Evolutionary conservation across 768 basidiomycete species (phyloP).

Genomic region (Lactarius deliciosus): DNA sequence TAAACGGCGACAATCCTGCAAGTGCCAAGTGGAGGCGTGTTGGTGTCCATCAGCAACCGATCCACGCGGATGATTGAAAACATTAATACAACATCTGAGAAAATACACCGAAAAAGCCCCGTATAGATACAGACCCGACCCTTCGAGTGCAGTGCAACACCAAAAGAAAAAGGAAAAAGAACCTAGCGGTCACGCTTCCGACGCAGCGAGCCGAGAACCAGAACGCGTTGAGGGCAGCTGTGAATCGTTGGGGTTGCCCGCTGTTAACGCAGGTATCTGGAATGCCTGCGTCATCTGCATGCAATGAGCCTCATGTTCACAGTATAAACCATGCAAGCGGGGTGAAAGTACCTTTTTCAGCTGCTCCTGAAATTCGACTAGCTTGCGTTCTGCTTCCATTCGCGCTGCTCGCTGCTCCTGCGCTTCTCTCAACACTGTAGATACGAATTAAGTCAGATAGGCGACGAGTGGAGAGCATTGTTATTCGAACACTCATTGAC

Average conservation of each 20-base stretch:
- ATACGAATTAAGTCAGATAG: background rate
- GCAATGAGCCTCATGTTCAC: conserved; percentile 4
- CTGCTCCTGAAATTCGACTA: conserved; percentile 55
- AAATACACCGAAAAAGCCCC: conserved; percentile 20
- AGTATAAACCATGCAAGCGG: conserved; percentile 35
- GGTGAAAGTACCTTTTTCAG: conserved; percentile 51
- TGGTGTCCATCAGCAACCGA: background rate
- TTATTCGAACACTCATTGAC: conserved; percentile 25
- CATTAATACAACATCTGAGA: conserved; percentile 22
- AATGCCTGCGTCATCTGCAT: conserved; percentile 31
- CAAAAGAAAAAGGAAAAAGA: conserved; percentile 2
- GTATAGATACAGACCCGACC: conserved; percentile 25
- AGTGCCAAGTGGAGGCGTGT: background rate
- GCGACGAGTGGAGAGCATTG: background rate
- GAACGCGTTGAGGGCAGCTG: conserved; percentile 27
- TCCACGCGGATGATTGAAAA: background rate
- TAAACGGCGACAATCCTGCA: conserved; percentile 8
- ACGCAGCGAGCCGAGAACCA: conserved; percentile 25
- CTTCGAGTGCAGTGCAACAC: conserved; percentile 5
- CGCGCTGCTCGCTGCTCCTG: conserved; percentile 43
- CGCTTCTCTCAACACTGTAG: conserved; percentile 26
- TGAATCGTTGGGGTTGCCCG: conserved; percentile 14
- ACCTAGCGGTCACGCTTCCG: conserved; percentile 16
- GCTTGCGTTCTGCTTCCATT: conserved; percentile 43
- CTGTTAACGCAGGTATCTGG: conserved; percentile 19